Base-by-base conservation (phyloP, 139 green algal species). In the Tetraselmis chui region DNA sequence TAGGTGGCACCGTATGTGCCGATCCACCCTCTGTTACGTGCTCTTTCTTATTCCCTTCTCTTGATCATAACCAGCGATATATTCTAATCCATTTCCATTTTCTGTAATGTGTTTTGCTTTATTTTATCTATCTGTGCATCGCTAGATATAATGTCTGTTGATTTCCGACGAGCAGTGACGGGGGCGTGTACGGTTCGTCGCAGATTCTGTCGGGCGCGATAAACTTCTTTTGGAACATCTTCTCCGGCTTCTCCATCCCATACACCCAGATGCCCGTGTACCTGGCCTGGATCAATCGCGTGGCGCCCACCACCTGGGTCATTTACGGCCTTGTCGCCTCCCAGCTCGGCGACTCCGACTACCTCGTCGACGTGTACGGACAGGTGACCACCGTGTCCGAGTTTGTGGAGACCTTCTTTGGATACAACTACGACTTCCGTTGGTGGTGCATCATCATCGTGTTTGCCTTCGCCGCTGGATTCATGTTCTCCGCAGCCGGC, bases 201-300 rank as follows among this genome's bases (percentile, higher is more conserved):
- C 45, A 67, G 45, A 67, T 67, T 18, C 45, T 67, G 45, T 67
- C 45, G 11, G 45, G 45, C 45, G 45, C 45, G 45, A 67, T 67
- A 18, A 67, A 67, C 24, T 81, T 87, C 29, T 32, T 86, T 29
- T 84, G 75, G 29, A 81, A 83, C 23, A 31, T 83, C 0, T 87
- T 87, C 84, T 82, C 1, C 23, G 83, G 83, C 25, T 89, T 89
- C 74, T 59, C 77, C 30, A 83, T 86, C 58, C 28, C 76, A 25
- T 76, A 85, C 31, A 82, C 75, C 76, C 28, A 59, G 29, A 88
- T 88, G 45, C 84, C 85, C 1, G 25, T 29, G 11, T 75, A 76
- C 32, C 88, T 76, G 83, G 79, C 58, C 31, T 89, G 85, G 85
- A 85, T 87, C 32, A 83, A 89, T 77, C 59, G 77, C 28, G 75